Conservation (phyloP, 805 yeast genomes). For the Kuraishia hungarica region DNA sequence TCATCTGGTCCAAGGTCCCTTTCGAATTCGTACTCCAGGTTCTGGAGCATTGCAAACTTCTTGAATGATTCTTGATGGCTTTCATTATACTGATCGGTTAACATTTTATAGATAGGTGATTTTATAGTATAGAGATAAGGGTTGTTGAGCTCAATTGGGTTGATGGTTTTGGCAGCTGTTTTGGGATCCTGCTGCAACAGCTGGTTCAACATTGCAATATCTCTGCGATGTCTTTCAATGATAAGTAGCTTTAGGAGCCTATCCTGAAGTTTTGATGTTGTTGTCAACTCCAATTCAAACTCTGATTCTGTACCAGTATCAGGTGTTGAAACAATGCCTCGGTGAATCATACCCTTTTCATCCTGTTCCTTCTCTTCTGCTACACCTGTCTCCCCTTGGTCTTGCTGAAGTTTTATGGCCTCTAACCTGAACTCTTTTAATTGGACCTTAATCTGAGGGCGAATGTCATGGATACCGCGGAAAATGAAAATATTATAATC, state of each 20-base stretch:
- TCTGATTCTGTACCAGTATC: neutral
- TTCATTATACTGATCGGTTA: conserved; percentile 10
- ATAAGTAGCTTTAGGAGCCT: conserved; percentile 22
- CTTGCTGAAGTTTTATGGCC: conserved; percentile 6
- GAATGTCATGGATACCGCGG: conserved; percentile 18
- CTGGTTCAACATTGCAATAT: conserved; percentile 16
- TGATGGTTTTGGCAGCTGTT: conserved; percentile 10
- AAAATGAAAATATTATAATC: conserved; percentile 29
- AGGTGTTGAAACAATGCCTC: neutral
- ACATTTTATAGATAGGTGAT: conserved; percentile 17
- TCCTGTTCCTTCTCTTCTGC: neutral
- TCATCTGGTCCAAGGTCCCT: conserved; percentile 10
- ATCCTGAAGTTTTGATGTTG: conserved; percentile 24
- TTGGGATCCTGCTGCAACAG: conserved; percentile 6
- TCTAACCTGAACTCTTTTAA: conserved; percentile 14
- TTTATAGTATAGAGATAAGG: conserved; percentile 24
- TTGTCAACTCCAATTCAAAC: conserved; percentile 14
- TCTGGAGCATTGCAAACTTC: conserved; percentile 24
- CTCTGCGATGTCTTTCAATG: conserved; percentile 25
- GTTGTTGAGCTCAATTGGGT: conserved; percentile 15
- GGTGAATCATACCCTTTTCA: neutral
- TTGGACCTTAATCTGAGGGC: conserved; percentile 12
- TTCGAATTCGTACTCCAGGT: conserved; percentile 26
- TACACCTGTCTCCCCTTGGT: neutral
- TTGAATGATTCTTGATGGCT: conserved; percentile 17